Evolutionary conservation across 352 stramenopile species (phyloP).

Genomic region (Halophytophthora polymorphica): DNA sequence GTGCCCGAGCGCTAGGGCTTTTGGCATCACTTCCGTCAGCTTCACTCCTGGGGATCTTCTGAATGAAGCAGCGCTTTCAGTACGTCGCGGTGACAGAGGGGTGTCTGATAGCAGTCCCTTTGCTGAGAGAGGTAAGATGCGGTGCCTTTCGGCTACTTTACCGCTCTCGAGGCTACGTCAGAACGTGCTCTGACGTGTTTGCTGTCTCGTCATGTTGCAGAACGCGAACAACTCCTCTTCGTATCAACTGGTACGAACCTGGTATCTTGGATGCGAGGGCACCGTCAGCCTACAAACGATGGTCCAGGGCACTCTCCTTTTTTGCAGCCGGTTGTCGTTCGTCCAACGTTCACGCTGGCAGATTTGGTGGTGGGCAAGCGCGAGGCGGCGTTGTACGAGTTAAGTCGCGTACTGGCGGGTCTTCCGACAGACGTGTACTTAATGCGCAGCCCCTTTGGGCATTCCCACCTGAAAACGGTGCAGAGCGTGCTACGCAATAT

Average conservation of each 20-base stretch:
- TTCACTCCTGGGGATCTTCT: constrained; percentile 19
- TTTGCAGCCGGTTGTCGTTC: constrained; percentile 17
- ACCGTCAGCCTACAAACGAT: not conserved
- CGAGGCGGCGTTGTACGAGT: constrained; percentile 24
- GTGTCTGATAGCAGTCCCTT: not conserved
- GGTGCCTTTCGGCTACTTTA: not conserved
- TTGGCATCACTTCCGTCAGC: constrained; percentile 21
- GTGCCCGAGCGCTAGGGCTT: constrained; percentile 5
- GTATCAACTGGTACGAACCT: constrained; percentile 45
- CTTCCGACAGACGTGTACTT: constrained; percentile 41
- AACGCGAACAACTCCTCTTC: constrained; percentile 33
- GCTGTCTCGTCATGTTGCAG: constrained; percentile 5
- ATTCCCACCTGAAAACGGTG: constrained; percentile 21
- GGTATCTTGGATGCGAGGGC: constrained; percentile 12
- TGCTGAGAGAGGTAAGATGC: constrained; percentile 13
- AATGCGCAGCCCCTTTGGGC: constrained; percentile 40
- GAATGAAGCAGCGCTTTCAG: not conserved
- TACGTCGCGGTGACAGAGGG: not conserved
- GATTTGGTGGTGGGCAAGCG: constrained; percentile 14
- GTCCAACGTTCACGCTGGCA: constrained; percentile 37
- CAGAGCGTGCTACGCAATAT: constrained; percentile 25
- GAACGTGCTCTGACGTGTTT: constrained; percentile 1
- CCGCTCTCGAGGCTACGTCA: not conserved
- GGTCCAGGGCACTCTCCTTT: not conserved
- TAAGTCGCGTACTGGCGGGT: constrained; percentile 24